phyloP scores from a whole-genome alignment of 352 stramenopile species.

The Phytophthora uliginosa region DNA sequence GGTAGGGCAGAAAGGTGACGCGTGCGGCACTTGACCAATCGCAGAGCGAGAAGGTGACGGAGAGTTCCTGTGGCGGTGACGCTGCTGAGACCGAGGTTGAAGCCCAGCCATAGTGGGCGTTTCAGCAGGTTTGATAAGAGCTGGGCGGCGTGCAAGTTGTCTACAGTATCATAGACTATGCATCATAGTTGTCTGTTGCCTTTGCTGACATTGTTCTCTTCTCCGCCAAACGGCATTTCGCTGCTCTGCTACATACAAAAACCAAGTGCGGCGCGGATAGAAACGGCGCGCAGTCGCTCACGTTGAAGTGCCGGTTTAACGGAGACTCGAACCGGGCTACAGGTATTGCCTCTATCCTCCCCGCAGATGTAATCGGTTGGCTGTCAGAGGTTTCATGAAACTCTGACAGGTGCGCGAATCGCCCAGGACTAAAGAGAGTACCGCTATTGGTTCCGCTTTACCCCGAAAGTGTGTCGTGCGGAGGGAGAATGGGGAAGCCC shows the following conservation, averaged over 20 bases:
- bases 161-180: too few species aligned
- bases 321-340: not conserved
- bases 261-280: constrained; percentile 8
- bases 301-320: constrained; percentile 25
- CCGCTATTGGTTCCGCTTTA: too few species aligned
- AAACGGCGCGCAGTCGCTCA: constrained; percentile 8
- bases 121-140: not conserved
- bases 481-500: too few species aligned
- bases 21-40: constrained; percentile 12
- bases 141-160: not conserved
- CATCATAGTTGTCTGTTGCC: too few species aligned
- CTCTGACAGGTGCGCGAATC: too few species aligned
- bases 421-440: too few species aligned
- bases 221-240: constrained; percentile 22
- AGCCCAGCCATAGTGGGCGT: not conserved
- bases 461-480: too few species aligned
- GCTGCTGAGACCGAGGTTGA: not conserved
- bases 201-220: not conserved
- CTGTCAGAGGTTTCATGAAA: too few species aligned
- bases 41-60: not conserved
- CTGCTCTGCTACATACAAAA: constrained; percentile 23
- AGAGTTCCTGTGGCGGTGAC: not conserved
- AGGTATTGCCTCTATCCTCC: not conserved
- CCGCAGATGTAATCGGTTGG: not conserved
- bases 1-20: constrained; percentile 21